Base-by-base conservation (phyloP, 306 rosid genomes). In the Prunus mira region DNA sequence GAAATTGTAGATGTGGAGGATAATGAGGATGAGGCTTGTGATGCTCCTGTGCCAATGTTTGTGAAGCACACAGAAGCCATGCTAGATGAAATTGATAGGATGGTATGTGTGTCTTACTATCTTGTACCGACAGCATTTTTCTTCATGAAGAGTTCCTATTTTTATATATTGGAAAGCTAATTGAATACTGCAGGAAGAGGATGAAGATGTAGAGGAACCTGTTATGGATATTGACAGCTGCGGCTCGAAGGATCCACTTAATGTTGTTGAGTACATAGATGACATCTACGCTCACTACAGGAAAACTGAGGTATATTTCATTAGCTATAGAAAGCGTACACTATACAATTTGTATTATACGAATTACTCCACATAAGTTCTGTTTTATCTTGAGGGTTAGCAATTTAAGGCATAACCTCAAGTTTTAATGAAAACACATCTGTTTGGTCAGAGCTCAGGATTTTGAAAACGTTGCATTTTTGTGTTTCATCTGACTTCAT, bases 51-150 rank as follows among this genome's bases (percentile, higher is more conserved):
- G 58, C 89, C 91, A 34, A 88, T 88, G 89, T 88, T 81, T 71
- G 91, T 88, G 68, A 87, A 83, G 47, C 89, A 85, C 73, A 88
- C 91, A 13, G 88, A 88, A 79, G 88, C 89, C n/a, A 81, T 88
- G 82, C 60, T 88, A 66, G 89, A 85, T 22, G 91, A 85, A 67
- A 81, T 79, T 71, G 88, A 88, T 78, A 73, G 76, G 49, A 88
- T 85, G 91, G 91, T 88, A 81, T 54, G 81, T 75, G 14, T 20
- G 49, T 47, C 66, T 62, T 2, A 13, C 41, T 14, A 41, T 61
- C 64, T 47, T 28, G 45, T 56, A 45, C 34, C 50, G 24, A 14
- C 27, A 3, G 7, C 24, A 19, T 34, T 28, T 25, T 38, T 72
- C 18, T 34, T 27, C 2, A n/a, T 51, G 22, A 15, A 11, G 18